Evolutionary conservation across 345 rosid species (phyloP).

Genomic region (Erodium maritimum): DNA sequence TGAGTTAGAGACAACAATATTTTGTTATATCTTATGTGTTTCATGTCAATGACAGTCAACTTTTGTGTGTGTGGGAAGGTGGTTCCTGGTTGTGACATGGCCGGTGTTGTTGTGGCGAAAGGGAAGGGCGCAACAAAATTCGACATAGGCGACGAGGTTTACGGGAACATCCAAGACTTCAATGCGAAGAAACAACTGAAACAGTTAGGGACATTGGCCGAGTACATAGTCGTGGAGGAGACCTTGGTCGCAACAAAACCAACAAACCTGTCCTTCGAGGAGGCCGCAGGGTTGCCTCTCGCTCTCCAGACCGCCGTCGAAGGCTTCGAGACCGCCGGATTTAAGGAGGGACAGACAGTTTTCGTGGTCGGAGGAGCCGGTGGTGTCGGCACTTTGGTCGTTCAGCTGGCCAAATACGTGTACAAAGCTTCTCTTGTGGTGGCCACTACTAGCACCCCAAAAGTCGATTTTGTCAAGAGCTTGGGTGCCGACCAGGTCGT

Average conservation of each 20-base stretch:
- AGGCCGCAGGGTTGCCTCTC: conserved; percentile 43
- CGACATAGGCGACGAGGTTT: conserved; percentile 25
- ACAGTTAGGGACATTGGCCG: conserved; percentile 41
- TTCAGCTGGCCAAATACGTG: conserved; percentile 32
- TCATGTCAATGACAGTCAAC: no score
- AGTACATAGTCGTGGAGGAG: conserved; percentile 31
- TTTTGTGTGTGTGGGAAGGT: conserved; percentile 13
- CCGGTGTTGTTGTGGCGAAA: conserved; percentile 29
- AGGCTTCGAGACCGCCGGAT: conserved; percentile 27
- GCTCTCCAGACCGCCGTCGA: conserved; percentile 38
- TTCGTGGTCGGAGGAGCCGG: conserved; percentile 40
- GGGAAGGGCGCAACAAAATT: conserved; percentile 22
- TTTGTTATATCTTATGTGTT: no score
- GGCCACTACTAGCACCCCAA: conserved; percentile 31
- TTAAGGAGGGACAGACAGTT: conserved; percentile 20
- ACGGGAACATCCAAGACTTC: conserved; percentile 39
- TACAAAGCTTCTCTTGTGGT: conserved; percentile 33
- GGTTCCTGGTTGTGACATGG: conserved; percentile 44
- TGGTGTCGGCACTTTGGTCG: conserved; percentile 33
- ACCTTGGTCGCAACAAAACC: conserved; percentile 30
- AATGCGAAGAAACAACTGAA: conserved; percentile 19
- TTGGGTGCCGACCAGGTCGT: conserved; percentile 32
- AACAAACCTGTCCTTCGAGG: conserved; percentile 26
- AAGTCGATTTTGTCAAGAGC: conserved; percentile 27
- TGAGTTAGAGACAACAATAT: no score